phyloP scores from a whole-genome alignment of 192 early-diverging fungal genomes.

The Glomus cerebriforme region DNA sequence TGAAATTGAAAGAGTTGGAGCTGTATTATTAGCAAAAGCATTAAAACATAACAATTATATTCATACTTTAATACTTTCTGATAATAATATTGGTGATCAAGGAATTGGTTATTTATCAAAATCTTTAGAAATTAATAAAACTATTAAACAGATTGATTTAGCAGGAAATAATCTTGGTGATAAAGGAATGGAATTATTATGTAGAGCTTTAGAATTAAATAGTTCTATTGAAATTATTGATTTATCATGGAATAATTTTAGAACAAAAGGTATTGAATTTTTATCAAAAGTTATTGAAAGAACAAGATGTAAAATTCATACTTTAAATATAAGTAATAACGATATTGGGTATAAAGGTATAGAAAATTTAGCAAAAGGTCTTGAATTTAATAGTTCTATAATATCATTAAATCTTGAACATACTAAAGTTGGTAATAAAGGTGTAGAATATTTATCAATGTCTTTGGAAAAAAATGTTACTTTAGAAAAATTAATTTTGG shows the following conservation, averaged over 20 bases:
- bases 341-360: constrained; percentile 29
- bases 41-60: constrained; percentile 25
- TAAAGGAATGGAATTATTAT: constrained; percentile 28
- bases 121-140: constrained; percentile 29
- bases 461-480: constrained; percentile 6
- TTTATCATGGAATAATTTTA: constrained; percentile 29
- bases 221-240: constrained; percentile 4
- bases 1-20: constrained; percentile 31
- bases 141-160: constrained; percentile 18
- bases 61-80: constrained; percentile 28
- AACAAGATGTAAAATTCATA: neutral
- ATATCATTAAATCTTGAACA: constrained; percentile 8
- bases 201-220: constrained; percentile 25
- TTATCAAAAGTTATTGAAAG: neutral
- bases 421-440: constrained; percentile 20
- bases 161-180: constrained; percentile 28
- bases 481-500: constrained; percentile 7
- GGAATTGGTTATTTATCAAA: constrained; percentile 28
- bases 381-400: constrained; percentile 19
- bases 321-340: constrained; percentile 25
- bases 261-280: constrained; percentile 23
- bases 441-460: neutral
- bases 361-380: constrained; percentile 24
- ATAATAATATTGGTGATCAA: constrained; percentile 34
- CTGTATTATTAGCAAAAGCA: constrained; percentile 33